phyloP scores from a whole-genome alignment of 1,284 basidiomycete species.

The Cryptococcus floricola region DNA sequence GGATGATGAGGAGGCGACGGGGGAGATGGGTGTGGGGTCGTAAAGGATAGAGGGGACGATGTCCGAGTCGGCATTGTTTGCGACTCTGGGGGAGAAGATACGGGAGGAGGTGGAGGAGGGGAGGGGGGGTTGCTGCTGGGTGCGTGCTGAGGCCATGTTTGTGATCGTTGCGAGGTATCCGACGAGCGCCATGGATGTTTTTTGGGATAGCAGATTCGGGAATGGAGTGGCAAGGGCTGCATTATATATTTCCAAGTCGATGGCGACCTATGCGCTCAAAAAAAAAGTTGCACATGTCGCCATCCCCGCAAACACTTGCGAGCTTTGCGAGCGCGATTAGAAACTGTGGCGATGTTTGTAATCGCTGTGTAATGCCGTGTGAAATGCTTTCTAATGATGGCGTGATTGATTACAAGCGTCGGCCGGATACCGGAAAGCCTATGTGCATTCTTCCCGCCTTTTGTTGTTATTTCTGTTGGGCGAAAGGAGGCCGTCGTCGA shows the following conservation, averaged over 20 bases:
- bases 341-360: no score
- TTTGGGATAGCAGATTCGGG: not conserved
- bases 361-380: no score
- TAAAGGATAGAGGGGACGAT: conserved; percentile 16
- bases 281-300: not conserved
- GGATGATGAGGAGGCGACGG: conserved; percentile 5
- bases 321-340: no score
- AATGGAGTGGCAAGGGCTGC: not conserved
- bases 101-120: not conserved
- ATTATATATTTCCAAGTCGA: not conserved
- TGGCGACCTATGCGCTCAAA: not conserved
- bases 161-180: not conserved
- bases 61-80: conserved; percentile 11
- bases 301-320: not conserved
- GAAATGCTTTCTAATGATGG: no score
- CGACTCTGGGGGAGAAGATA: not conserved
- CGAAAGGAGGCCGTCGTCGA: no score
- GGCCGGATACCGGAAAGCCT: no score
- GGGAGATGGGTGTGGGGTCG: not conserved
- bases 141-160: not conserved
- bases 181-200: not conserved
- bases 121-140: not conserved
- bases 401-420: no score
- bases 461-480: no score
- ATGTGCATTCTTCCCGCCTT: no score